Evolutionary conservation across 352 stramenopile genomes (phyloP).

Genomic region (Salisapilia sapeloensis): DNA sequence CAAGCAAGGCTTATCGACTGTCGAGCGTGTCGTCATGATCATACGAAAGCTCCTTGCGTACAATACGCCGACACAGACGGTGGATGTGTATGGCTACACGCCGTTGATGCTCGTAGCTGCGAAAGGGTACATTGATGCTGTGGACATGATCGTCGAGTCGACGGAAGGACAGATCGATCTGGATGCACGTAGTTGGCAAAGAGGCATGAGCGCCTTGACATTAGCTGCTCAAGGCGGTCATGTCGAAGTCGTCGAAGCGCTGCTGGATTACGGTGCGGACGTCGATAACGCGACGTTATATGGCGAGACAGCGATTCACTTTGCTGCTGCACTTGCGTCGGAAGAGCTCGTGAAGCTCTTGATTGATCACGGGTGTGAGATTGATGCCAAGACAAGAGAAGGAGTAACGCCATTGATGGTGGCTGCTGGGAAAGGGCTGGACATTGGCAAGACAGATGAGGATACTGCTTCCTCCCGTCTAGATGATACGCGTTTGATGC

Average conservation of each 20-base stretch:
- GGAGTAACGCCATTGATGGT: conserved; percentile 67
- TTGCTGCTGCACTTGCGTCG: conserved; percentile 45
- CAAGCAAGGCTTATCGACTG: conserved; percentile 9
- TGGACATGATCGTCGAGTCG: conserved; percentile 59
- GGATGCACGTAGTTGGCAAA: conserved; percentile 67
- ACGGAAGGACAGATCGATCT: conserved; percentile 45
- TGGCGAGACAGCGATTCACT: conserved; percentile 66
- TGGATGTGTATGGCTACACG: conserved; percentile 74
- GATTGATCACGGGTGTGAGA: conserved; percentile 44
- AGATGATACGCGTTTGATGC: conserved; percentile 33
- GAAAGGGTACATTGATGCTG: conserved; percentile 44
- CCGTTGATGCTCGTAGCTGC: conserved; percentile 63
- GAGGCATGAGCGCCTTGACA: conserved; percentile 54
- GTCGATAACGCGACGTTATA: conserved; percentile 38
- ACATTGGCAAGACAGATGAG: conserved; percentile 1
- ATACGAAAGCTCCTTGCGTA: conserved; percentile 72
- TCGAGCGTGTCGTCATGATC: conserved; percentile 31
- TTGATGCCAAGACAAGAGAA: conserved; percentile 50
- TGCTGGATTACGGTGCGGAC: conserved; percentile 68
- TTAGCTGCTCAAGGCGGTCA: conserved; percentile 52
- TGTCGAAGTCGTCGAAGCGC: conserved; percentile 49
- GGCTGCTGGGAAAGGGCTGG: conserved; percentile 25
- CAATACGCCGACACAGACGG: conserved; percentile 33
- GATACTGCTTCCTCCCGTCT: conserved; percentile 4
- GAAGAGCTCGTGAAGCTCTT: conserved; percentile 45